Evolutionary conservation across 129 eudicot genomes (phyloP).

Genomic region (Oenanthe sinensis): DNA sequence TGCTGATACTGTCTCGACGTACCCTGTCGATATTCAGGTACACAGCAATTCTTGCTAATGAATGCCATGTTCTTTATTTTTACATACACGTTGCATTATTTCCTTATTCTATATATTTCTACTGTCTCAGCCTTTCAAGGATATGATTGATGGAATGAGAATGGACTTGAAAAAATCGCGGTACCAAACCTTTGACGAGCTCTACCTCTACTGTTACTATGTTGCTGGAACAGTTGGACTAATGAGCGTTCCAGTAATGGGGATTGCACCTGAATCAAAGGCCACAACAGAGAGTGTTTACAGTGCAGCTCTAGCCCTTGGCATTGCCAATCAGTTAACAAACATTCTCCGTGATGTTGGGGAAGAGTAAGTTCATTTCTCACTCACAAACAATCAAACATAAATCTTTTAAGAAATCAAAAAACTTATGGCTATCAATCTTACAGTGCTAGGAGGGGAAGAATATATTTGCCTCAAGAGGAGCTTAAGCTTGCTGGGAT

Average conservation of each 20-base stretch:
- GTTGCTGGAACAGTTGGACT: conserved; percentile 15
- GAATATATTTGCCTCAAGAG: conserved; percentile 15
- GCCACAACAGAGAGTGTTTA: conserved; percentile 14
- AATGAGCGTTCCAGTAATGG: conserved; percentile 13
- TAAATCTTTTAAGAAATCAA: not conserved
- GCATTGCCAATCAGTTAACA: conserved; percentile 12
- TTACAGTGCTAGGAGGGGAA: conserved; percentile 12
- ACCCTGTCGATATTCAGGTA: conserved; percentile 16
- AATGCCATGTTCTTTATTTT: not conserved
- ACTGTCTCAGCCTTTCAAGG: conserved; percentile 9
- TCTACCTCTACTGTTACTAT: conserved; percentile 16
- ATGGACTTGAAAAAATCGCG: conserved; percentile 11
- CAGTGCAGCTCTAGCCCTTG: conserved; percentile 17
- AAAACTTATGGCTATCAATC: not conserved
- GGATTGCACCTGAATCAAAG: conserved; percentile 19
- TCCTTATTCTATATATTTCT: not conserved
- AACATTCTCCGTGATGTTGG: conserved; percentile 15
- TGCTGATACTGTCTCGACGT: conserved; percentile 5
- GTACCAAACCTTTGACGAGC: conserved; percentile 18
- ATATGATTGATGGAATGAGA: conserved; percentile 15
- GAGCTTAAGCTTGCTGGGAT: conserved; percentile 11
- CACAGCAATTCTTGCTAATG: not conserved
- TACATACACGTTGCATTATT: not conserved
- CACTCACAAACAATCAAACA: not conserved
- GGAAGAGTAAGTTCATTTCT: conserved; percentile 8